Base-by-base conservation (phyloP, 116 monocot genomes). In the Posidonia oceanica region DNA sequence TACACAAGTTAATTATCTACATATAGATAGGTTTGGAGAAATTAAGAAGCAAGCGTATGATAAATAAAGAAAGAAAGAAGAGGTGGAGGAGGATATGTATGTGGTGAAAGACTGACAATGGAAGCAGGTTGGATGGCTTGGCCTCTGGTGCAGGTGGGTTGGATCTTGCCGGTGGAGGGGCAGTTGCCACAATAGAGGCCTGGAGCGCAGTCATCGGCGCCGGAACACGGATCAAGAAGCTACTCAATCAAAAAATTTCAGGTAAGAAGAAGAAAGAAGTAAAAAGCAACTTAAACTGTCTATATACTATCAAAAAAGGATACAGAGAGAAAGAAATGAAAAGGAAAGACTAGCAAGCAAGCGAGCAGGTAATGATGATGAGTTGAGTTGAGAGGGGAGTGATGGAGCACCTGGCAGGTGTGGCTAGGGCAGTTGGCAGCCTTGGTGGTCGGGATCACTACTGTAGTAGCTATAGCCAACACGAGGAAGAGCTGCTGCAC, bases 121-220 rank as follows among this genome's bases (percentile, higher is more conserved):
- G 84, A 80, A 40, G 84, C 21, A 16, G 91, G 85, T 48, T 62
- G 69, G 55, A 72, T 69, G 53, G 91, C 85, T 62, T 81, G 84
- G 53, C 82, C 91, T 14, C 91, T 74, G 63, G 70, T 82, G 82
- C 92, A 97, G 61, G 69, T 22, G 61, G 91, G 86, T 52, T 63
- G 83, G 38, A 40, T 60, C 58, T 75, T 78, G 68, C 87, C 88
- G 38, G 77, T 29, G 22, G 91, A 77, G 38, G 91, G 83, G 77
- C 97, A 97, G 48, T 67, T 75, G 58, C 92, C 91, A 66, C 97
- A 97, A 80, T 85, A 87, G 10, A 89, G 66, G 0, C 96, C 91
- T 0, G 85, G 20, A 12, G 74, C 82, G 80, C 96, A 96, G 77
- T 86, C 89, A 36, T 74, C 80, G 41, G 79, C 76, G 5, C 71